These are phyloP conservation scores for Amylostereum areolatum DNA, from an alignment of 1,284 basidiomycete genomes.

Conservation along the genomic window DNA sequence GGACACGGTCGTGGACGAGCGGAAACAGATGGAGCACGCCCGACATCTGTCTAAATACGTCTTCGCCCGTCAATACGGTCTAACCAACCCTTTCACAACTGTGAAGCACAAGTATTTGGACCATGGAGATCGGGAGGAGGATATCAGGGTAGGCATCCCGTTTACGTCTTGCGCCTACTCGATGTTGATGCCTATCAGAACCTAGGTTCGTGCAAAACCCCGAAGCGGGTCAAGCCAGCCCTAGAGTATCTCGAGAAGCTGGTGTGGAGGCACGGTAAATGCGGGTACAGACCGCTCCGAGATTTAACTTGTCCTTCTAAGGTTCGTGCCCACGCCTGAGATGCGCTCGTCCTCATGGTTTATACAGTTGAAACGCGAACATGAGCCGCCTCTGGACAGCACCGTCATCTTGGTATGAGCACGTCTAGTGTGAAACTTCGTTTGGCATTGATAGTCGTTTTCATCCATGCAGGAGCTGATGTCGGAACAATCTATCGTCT, in stretches of 20 bases:
- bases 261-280: slow-evolving; percentile 63
- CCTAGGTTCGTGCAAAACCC: slow-evolving; percentile 57
- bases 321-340: slow-evolving; percentile 28
- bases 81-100: slow-evolving; percentile 51
- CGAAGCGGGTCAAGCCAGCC: slow-evolving; percentile 57
- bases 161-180: neutral
- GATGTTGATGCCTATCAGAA: slow-evolving; percentile 22
- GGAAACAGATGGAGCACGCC: slow-evolving; percentile 38
- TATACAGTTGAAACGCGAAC: slow-evolving; percentile 23
- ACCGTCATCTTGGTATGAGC: slow-evolving; percentile 49
- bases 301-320: slow-evolving; percentile 71
- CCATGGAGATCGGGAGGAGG: slow-evolving; percentile 58
- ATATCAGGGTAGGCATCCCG: slow-evolving; percentile 54
- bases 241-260: slow-evolving; percentile 56
- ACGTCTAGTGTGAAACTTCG: no score
- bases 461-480: slow-evolving; percentile 53
- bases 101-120: slow-evolving; percentile 32
- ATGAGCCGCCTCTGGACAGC: slow-evolving; percentile 40
- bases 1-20: slow-evolving; percentile 25
- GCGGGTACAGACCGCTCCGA: slow-evolving; percentile 64
- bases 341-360: neutral
- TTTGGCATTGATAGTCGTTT: neutral
- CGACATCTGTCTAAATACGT: slow-evolving; percentile 76
- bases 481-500: slow-evolving; percentile 55
- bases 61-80: slow-evolving; percentile 72